These are phyloP conservation scores for Zygosaccharomyces gambellarensis DNA, from an alignment of 805 yeast species.

Conservation along the genomic window DNA sequence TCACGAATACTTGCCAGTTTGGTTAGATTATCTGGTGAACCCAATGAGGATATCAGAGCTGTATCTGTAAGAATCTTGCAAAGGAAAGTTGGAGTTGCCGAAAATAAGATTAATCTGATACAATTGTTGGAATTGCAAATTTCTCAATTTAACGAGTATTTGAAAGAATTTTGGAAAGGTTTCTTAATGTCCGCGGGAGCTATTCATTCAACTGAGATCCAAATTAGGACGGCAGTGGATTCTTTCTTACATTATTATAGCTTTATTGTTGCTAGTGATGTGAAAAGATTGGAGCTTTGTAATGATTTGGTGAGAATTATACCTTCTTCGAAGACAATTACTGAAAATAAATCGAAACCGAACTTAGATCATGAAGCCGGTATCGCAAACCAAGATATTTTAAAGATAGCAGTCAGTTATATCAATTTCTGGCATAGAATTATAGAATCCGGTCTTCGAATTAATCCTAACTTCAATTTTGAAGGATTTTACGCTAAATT, in stretches of 20 bases:
- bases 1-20: conserved; percentile 35
- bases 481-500: conserved; percentile 26
- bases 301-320: conserved; percentile 21
- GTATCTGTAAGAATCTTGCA: conserved; percentile 19
- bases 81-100: conserved; percentile 4
- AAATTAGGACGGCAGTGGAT: conserved; percentile 42
- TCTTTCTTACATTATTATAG: conserved; percentile 36
- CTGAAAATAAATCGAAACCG: conserved; percentile 4
- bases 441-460: conserved; percentile 20
- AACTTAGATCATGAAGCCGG: conserved; percentile 9
- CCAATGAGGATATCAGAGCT: conserved; percentile 51
- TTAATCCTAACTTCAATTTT: conserved; percentile 17
- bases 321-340: conserved; percentile 17
- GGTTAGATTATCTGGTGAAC: conserved; percentile 58
- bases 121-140: conserved; percentile 14
- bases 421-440: conserved; percentile 26
- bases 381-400: conserved; percentile 11
- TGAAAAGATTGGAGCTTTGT: conserved; percentile 11
- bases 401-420: conserved; percentile 15
- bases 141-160: conserved; percentile 8
- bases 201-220: conserved; percentile 43
- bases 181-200: conserved; percentile 54
- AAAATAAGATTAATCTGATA: conserved; percentile 29
- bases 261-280: conserved; percentile 1
- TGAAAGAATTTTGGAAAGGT: conserved; percentile 51